A percentile compares a stretch with the other conserved stretches of the same genome.
Conservation (phyloP, 352 stramenopile species). For the Globisporangium recalcitrans region DNA sequence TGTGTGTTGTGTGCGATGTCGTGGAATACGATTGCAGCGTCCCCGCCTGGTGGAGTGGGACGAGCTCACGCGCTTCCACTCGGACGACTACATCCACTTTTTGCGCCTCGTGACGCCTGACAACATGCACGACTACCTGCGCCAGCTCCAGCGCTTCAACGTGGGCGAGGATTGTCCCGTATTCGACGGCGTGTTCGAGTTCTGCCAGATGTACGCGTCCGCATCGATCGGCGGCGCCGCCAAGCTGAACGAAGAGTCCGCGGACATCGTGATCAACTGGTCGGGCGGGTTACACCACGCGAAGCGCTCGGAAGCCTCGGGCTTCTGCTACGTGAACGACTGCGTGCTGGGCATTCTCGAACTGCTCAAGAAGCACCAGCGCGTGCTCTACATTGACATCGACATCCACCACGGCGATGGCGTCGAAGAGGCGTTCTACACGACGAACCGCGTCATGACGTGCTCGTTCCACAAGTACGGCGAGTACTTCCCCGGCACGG, state of each 20-base stretch:
- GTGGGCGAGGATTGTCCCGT: constrained; percentile 99
- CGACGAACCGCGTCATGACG: constrained; percentile 98
- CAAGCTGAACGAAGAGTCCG: constrained; percentile 92
- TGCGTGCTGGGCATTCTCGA: constrained; percentile 98
- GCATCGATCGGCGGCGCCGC: constrained; percentile 95
- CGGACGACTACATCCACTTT: constrained; percentile 99
- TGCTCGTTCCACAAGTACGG: constrained; percentile 99
- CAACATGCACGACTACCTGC: constrained; percentile 96
- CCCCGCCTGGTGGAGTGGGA: constrained; percentile 94
- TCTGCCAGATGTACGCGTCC: constrained; percentile 97
- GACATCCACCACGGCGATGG: constrained; percentile 99
- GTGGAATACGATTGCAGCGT: constrained; percentile 31
- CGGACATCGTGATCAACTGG: constrained; percentile 99
- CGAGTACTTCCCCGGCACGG: constrained; percentile 98
- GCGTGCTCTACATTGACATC: constrained; percentile 99
- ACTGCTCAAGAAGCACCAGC: constrained; percentile 95
- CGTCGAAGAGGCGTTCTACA: constrained; percentile 99
- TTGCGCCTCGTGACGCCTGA: constrained; percentile 96
- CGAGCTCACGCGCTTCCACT: constrained; percentile 99
- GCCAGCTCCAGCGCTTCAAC: constrained; percentile 95
- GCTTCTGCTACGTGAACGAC: constrained; percentile 99
- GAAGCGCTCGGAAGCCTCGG: constrained; percentile 97
- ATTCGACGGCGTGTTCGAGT: constrained; percentile 99
- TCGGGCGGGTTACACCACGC: constrained; percentile 98
- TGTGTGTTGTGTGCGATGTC: not conserved